A percentile compares a stretch with the other conserved stretches of the same genome.
phyloP scores from a whole-genome alignment of 306 rosid genomes.

The Pyrus bretschneideri region DNA sequence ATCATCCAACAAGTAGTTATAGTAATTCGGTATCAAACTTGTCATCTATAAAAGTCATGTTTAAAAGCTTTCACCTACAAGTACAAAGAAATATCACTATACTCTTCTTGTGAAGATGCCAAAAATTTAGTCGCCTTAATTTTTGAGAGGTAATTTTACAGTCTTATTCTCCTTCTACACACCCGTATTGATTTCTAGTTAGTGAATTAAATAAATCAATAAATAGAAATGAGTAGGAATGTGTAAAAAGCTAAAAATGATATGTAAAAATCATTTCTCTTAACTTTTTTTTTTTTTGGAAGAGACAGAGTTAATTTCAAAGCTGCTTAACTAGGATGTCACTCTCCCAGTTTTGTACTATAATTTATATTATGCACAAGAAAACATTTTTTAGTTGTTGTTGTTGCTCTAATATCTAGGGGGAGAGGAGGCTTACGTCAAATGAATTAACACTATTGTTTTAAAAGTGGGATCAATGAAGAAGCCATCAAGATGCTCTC shows the following conservation, averaged over 20 bases:
- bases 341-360: constrained; percentile 12
- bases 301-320: constrained; percentile 3
- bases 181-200: background rate
- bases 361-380: background rate
- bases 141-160: too few relatives aligned
- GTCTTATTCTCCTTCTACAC: background rate
- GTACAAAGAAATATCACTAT: too few relatives aligned
- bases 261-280: background rate
- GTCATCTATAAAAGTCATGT: too few relatives aligned
- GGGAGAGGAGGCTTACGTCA: background rate
- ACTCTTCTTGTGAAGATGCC: too few relatives aligned
- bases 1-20: background rate
- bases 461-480: background rate
- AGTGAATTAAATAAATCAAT: too few relatives aligned
- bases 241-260: too few relatives aligned
- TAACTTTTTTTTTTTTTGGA: background rate
- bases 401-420: background rate
- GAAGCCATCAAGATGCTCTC: constrained; percentile 8
- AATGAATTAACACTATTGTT: background rate
- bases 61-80: too few relatives aligned
- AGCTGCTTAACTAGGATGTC: constrained; percentile 15
- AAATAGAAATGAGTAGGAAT: too few relatives aligned
- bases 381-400: background rate
- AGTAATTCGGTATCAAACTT: background rate
- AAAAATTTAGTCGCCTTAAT: background rate